phyloP scores from a whole-genome alignment of 257 asterid genomes.

The Echites panduratus region DNA sequence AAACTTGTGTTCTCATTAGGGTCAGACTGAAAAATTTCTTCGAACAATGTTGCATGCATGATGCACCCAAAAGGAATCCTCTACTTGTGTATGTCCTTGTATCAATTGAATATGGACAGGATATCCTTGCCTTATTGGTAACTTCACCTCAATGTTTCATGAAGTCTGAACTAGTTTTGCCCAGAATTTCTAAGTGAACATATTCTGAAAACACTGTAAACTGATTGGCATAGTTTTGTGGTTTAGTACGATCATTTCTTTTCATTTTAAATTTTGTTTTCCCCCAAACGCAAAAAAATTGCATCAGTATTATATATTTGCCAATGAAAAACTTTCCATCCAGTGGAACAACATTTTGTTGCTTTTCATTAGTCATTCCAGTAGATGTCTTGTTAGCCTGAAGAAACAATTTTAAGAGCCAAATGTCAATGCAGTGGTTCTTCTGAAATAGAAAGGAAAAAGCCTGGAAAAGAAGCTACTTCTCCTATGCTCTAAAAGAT shows the following conservation, averaged over 20 bases:
- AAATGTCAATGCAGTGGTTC: background rate
- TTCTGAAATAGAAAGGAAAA: background rate
- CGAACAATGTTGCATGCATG: too few species aligned
- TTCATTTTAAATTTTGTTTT: background rate
- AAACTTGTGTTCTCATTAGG: background rate
- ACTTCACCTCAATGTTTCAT: too few species aligned
- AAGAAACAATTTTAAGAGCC: background rate
- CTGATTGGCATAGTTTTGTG: background rate
- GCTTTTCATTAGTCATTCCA: too few species aligned
- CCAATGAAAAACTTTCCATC: background rate
- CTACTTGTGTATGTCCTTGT: background rate
- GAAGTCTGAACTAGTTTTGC: background rate
- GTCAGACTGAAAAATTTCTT: background rate
- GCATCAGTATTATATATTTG: background rate
- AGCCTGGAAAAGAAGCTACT: background rate
- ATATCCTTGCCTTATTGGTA: slow-evolving; percentile 17
- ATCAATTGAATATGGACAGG: background rate
- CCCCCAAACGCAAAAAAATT: background rate
- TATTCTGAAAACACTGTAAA: background rate
- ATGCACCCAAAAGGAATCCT: background rate
- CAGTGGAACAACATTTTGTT: background rate
- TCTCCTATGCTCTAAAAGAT: background rate
- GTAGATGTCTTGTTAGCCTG: too few species aligned
- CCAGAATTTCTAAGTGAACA: background rate
- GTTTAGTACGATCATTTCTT: background rate